Conservation (phyloP, 2,329 filamentous ascomycete species). For the Arthrocladium fulminans region DNA sequence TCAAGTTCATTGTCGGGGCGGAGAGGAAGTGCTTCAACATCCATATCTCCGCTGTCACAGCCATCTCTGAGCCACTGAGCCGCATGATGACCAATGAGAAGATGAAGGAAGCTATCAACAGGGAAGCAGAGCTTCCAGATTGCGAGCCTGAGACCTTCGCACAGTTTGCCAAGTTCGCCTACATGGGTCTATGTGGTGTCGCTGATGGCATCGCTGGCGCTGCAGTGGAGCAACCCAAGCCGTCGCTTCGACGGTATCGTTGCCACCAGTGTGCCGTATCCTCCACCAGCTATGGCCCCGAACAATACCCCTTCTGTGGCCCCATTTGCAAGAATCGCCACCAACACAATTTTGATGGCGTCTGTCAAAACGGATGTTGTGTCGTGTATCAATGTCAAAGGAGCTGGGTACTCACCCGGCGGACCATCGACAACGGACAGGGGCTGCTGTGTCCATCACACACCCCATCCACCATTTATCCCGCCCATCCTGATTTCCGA, state of each 20-base stretch:
- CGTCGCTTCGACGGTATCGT: constrained; percentile 18
- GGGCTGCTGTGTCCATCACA: no score
- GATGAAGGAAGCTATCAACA: constrained; percentile 4
- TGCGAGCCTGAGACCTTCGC: background rate
- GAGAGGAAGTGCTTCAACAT: background rate
- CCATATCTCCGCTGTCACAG: background rate
- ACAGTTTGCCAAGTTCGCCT: background rate
- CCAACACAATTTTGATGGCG: no score
- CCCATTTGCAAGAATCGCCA: no score
- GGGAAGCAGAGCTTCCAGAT: background rate
- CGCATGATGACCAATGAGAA: constrained; percentile 2
- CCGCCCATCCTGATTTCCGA: no score
- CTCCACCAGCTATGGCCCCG: no score
- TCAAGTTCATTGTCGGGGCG: background rate
- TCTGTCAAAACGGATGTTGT: no score
- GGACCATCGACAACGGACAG: no score
- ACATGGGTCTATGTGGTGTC: constrained; percentile 1
- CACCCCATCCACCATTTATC: no score
- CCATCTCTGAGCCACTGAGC: background rate
- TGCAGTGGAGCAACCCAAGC: background rate
- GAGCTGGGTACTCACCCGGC: no score
- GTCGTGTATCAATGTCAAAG: no score
- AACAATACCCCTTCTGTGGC: no score
- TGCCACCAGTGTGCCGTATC: background rate
- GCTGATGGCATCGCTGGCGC: background rate